Percentiles rank a stretch among this genome's conserved stretches.
These are phyloP conservation scores for Letharia columbiana DNA, from an alignment of 495 filamentous ascomycete genomes.

Conservation along the genomic window DNA sequence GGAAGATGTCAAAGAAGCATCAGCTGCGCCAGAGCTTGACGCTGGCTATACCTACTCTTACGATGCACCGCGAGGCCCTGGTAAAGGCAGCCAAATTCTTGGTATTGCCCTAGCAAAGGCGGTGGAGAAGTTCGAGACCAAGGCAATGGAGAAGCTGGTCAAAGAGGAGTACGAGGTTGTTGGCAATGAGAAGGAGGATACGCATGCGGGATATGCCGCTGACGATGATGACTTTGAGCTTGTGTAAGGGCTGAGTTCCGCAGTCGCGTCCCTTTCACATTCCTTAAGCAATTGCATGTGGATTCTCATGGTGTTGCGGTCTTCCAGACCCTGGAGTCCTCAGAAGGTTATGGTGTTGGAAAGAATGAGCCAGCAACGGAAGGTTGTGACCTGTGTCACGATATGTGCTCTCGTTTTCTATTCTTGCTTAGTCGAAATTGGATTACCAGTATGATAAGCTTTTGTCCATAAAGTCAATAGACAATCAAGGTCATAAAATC, in stretches of 20 bases:
- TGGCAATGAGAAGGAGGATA: conserved; percentile 35
- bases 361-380: conserved; percentile 10
- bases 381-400: not conserved
- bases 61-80: conserved; percentile 38
- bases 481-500: not conserved
- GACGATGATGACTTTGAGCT: conserved; percentile 40
- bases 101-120: conserved; percentile 45
- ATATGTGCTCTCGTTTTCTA: not conserved
- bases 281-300: not conserved
- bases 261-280: not conserved
- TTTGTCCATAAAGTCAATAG: not conserved
- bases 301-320: not conserved
- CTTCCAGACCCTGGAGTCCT: not conserved
- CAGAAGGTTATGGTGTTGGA: not conserved
- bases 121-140: conserved; percentile 47
- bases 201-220: conserved; percentile 29
- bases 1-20: conserved; percentile 38
- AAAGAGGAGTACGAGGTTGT: conserved; percentile 52
- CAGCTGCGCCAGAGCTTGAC: conserved; percentile 34
- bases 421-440: not conserved
- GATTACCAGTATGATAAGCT: not conserved
- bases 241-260: conserved; percentile 19
- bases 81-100: conserved; percentile 46
- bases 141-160: conserved; percentile 48
- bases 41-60: conserved; percentile 40